Base-by-base conservation (phyloP, 495 filamentous ascomycete species). In the Lasiosphaeria ovina region DNA sequence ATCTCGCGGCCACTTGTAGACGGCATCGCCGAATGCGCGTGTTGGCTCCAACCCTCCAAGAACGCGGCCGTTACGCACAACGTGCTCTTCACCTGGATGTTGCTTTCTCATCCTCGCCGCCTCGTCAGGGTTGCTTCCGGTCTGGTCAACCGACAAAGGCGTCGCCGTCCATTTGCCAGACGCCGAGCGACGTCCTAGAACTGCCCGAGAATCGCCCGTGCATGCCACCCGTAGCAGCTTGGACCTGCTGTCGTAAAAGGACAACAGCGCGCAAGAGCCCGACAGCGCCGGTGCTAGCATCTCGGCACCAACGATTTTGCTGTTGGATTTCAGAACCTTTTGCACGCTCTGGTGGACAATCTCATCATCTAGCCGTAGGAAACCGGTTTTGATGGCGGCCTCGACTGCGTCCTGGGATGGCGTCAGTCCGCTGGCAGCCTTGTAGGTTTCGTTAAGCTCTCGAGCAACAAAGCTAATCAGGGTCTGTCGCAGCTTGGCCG, bases 91-190 rank as follows among this genome's bases (percentile, higher is more conserved):
- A 42, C 86, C 88, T 3, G 95, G 95, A 68, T 99, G 95, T 58
- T 89, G 88, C 62, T 84, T 85, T 3, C 89, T 87, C 66, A 99
- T 77, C 16, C 94, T 85, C 54, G 85, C 86, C 51, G 83, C 91
- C 73, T 98, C 94, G 17, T 87, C 89, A 1, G 86, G 83, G 34
- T 91, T 97, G 31, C 82, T 84, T 10, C 94, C 94, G 5, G 95
- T 98, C 69, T 97, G 94, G 67, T 98, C 94, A 58, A 90, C 88
- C 6, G 91, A 95, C 4, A 99, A 83, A 2, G 92, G 79, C 0
- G 86, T 95, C 17, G 95, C 95, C 11, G 86, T 88, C 95, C 95
- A 99, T 73, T 96, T 97, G 4, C 94, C 95, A 61, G 79, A 90
- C 4, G 70, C 62, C 14, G 83, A 83, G 57, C 89, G 84, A 51